Conservation (phyloP, 352 stramenopile genomes). For the Sclerospora graminicola region DNA sequence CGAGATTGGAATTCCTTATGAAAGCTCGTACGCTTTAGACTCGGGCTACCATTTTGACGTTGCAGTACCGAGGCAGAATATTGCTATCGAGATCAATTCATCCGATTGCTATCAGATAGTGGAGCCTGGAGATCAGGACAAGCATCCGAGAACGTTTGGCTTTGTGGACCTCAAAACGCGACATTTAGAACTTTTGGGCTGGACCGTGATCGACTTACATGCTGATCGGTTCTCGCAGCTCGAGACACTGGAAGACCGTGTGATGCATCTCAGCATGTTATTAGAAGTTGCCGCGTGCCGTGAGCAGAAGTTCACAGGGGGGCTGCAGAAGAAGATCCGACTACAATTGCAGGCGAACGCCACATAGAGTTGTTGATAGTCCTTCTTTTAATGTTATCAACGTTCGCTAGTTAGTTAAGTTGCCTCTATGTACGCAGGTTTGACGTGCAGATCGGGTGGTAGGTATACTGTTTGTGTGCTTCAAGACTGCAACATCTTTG, state of each 20-base stretch:
- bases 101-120: conserved; percentile 38
- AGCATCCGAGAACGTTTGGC: conserved; percentile 32
- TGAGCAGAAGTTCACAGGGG: conserved; percentile 4
- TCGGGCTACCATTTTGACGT: conserved; percentile 50
- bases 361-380: no score
- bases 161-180: conserved; percentile 57
- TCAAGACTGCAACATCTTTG: no score
- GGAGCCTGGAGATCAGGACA: conserved; percentile 21
- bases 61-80: conserved; percentile 33
- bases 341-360: no score
- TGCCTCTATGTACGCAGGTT: conserved; percentile 5
- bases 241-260: conserved; percentile 31
- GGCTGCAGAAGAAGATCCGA: no score
- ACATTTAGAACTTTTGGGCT: conserved; percentile 50
- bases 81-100: conserved; percentile 59
- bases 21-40: conserved; percentile 17
- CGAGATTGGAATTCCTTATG: conserved; percentile 38
- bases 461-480: no score
- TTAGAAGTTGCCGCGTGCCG: conserved; percentile 52
- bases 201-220: conserved; percentile 59
- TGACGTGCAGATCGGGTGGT: neutral
- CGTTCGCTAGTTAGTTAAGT: neutral
- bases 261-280: conserved; percentile 52
- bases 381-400: no score
- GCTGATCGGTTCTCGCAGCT: conserved; percentile 45